Conservation (phyloP, 2,329 filamentous ascomycete species). For the Sphaerulina vaccinii region DNA sequence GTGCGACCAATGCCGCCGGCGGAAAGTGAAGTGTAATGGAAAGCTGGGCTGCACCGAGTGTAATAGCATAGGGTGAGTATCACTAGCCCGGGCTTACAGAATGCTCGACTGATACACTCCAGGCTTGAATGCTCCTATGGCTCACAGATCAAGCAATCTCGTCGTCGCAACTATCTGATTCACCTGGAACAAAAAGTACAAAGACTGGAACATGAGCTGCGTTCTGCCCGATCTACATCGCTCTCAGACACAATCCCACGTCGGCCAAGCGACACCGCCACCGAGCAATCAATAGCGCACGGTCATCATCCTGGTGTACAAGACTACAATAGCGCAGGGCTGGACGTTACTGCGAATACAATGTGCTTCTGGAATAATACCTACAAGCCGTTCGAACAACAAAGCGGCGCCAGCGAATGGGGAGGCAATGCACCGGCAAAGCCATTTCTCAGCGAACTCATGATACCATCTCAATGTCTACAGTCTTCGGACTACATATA, state of each 20-base stretch:
- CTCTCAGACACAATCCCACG: not conserved
- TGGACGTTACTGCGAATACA: not conserved
- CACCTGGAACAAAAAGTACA: slow-evolving; percentile 18
- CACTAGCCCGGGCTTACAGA: not conserved
- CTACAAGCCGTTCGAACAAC: slow-evolving; percentile 12
- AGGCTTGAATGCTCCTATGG: slow-evolving; percentile 20
- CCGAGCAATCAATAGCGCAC: not conserved
- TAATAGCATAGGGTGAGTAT: slow-evolving; percentile 11
- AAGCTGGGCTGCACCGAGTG: slow-evolving; percentile 17
- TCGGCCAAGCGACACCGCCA: slow-evolving; percentile 1
- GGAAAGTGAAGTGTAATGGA: slow-evolving; percentile 20
- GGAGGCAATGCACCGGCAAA: slow-evolving; percentile 5
- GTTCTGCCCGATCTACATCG: not conserved
- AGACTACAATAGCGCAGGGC: slow-evolving; percentile 1
- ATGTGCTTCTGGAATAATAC: slow-evolving; percentile 9
- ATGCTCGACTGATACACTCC: not conserved
- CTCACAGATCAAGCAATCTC: slow-evolving; percentile 17
- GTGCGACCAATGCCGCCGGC: slow-evolving; percentile 20
- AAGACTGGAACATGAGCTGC: slow-evolving; percentile 12
- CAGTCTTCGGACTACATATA: slow-evolving; percentile 9
- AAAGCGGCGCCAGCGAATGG: slow-evolving; percentile 6
- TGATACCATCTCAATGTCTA: slow-evolving; percentile 3
- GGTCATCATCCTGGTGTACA: not conserved
- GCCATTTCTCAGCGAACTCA: slow-evolving; percentile 2
- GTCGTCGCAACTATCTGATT: slow-evolving; percentile 10